Evolutionary conservation across 2,329 filamentous ascomycete species (phyloP).

Genomic region (Colletotrichum endophyticum): DNA sequence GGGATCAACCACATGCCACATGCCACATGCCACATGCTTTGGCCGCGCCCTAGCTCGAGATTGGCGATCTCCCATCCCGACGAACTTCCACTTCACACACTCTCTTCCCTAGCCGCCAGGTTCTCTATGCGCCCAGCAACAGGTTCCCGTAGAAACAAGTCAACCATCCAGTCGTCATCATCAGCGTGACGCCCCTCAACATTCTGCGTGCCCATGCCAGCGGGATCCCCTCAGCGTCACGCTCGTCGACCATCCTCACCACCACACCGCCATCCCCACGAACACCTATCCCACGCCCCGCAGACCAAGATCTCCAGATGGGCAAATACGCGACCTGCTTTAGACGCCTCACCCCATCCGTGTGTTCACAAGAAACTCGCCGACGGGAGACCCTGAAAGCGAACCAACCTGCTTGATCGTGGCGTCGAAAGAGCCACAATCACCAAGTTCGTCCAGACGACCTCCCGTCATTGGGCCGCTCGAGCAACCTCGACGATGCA

Average conservation of each 20-base stretch:
- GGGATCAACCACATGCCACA: background rate
- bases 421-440: background rate
- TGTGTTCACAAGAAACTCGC: background rate
- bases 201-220: background rate
- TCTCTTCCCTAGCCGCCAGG: background rate
- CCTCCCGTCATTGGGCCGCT: background rate
- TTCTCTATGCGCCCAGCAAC: constrained; percentile 3
- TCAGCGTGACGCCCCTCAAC: background rate
- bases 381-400: background rate
- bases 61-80: background rate
- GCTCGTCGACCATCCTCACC: background rate
- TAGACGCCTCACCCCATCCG: constrained; percentile 14
- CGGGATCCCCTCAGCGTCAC: constrained; percentile 6
- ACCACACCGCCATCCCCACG: background rate
- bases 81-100: background rate
- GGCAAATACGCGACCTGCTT: background rate
- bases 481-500: background rate
- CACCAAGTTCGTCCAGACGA: background rate
- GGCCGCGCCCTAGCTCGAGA: background rate
- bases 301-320: constrained; percentile 8
- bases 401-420: background rate
- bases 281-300: background rate
- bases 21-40: background rate
- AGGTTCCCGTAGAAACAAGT: background rate
- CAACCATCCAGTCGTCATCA: background rate